A percentile compares a stretch with the other conserved stretches of the same genome.
phyloP scores from a whole-genome alignment of 2,329 filamentous ascomycete species.

The Ceratocystis cubensis region DNA sequence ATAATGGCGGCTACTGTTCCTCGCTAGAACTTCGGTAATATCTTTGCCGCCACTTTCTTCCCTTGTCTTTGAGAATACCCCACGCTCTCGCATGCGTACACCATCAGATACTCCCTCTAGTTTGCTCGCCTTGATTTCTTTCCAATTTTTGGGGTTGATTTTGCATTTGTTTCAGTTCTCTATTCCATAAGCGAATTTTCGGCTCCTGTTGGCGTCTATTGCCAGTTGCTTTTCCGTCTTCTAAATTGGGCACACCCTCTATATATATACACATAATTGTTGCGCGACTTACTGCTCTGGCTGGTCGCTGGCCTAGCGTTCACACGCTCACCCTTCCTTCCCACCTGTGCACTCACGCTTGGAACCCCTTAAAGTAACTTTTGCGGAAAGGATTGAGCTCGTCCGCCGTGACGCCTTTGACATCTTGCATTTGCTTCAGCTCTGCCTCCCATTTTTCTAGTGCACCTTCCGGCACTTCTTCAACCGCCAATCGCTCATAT shows the following conservation, averaged over 20 bases:
- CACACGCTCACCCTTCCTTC: constrained; percentile 4
- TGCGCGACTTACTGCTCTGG: no score
- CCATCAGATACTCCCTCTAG: constrained; percentile 13
- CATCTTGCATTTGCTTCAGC: constrained; percentile 24
- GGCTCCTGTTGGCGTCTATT: constrained; percentile 11
- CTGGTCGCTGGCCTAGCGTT: constrained; percentile 1
- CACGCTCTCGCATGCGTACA: not conserved
- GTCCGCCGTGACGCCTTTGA: constrained; percentile 40
- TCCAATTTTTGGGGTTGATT: constrained; percentile 6
- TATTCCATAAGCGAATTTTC: not conserved
- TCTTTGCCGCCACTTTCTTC: not conserved
- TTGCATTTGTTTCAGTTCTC: not conserved
- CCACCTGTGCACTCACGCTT: constrained; percentile 26
- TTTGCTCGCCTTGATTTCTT: constrained; percentile 11
- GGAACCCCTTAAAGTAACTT: constrained; percentile 46
- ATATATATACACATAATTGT: not conserved
- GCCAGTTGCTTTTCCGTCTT: constrained; percentile 5
- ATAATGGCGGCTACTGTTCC: constrained; percentile 69
- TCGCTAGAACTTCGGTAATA: constrained; percentile 63
- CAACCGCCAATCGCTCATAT: constrained; percentile 59
- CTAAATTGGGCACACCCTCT: not conserved
- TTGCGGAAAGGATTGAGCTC: constrained; percentile 49
- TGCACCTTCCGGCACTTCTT: constrained; percentile 36
- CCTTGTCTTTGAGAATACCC: not conserved
- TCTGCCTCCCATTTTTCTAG: constrained; percentile 27